Evolutionary conservation across 2,329 filamentous ascomycete genomes (phyloP).

Genomic region (Colletotrichum echinochloae): DNA sequence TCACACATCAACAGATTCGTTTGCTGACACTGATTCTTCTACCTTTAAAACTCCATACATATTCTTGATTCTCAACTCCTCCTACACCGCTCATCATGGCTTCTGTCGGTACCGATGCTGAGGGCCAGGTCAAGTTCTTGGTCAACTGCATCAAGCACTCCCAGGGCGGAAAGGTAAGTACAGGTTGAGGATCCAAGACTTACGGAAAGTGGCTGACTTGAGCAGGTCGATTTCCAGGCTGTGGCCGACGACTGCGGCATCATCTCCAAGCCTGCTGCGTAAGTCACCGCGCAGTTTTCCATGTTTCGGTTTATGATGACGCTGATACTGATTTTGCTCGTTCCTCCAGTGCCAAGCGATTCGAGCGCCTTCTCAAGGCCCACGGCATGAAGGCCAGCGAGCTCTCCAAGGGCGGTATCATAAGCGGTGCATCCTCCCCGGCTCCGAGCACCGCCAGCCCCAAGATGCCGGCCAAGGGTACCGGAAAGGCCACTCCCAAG

Average conservation of each 20-base stretch:
- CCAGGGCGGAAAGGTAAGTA: conserved; percentile 68
- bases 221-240: conserved; percentile 72
- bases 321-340: neutral
- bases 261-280: conserved; percentile 76
- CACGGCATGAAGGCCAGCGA: conserved; percentile 57
- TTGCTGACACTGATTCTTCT: neutral
- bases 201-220: conserved; percentile 36
- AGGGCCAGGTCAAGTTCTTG: conserved; percentile 73
- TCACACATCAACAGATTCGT: neutral
- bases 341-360: conserved; percentile 70
- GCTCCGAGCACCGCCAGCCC: conserved; percentile 35
- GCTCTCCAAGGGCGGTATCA: conserved; percentile 37
- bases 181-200: neutral
- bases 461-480: conserved; percentile 42
- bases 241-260: conserved; percentile 75
- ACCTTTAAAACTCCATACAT: neutral
- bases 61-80: neutral
- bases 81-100: conserved; percentile 34
- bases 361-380: conserved; percentile 73
- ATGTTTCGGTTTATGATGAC: neutral
- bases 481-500: conserved; percentile 44
- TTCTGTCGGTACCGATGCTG: conserved; percentile 53
- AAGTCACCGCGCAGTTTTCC: conserved; percentile 52
- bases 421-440: conserved; percentile 26
- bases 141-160: conserved; percentile 74